Evolutionary conservation across 2,329 filamentous ascomycete species (phyloP).

Genomic region (Seiridium unicorne): DNA sequence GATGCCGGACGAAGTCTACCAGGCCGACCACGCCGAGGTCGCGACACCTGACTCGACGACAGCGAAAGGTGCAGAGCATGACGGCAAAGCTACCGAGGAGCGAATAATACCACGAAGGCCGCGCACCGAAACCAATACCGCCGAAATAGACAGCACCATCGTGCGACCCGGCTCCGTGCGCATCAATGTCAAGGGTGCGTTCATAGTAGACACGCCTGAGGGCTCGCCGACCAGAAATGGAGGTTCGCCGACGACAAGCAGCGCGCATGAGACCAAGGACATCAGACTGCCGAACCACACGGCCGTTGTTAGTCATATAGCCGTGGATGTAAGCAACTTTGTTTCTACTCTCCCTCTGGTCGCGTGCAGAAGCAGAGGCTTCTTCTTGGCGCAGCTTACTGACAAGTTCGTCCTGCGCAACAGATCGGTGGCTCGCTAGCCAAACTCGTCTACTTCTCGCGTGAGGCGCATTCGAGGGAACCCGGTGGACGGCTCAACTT

Average conservation of each 20-base stretch:
- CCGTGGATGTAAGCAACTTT: slow-evolving; percentile 74
- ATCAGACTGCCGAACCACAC: slow-evolving; percentile 97
- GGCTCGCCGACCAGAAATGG: slow-evolving; percentile 49
- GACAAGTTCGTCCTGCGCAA: neutral
- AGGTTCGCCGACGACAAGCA: slow-evolving; percentile 36
- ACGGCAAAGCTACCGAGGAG: neutral
- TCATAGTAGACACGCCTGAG: slow-evolving; percentile 85
- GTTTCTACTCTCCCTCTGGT: neutral
- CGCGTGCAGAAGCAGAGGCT: neutral
- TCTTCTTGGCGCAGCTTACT: neutral
- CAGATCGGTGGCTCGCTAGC: slow-evolving; percentile 94
- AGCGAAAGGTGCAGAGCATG: neutral
- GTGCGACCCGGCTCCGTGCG: slow-evolving; percentile 70
- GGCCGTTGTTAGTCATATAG: slow-evolving; percentile 92
- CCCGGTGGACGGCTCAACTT: slow-evolving; percentile 92
- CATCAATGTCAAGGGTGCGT: slow-evolving; percentile 95
- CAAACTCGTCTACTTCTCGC: slow-evolving; percentile 96
- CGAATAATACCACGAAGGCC: slow-evolving; percentile 20
- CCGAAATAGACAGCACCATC: slow-evolving; percentile 61
- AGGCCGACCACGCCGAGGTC: slow-evolving; percentile 11
- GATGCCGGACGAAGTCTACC: slow-evolving; percentile 19
- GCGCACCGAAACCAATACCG: slow-evolving; percentile 45
- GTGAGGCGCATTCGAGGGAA: slow-evolving; percentile 75
- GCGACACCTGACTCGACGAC: neutral
- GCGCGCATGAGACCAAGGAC: slow-evolving; percentile 75